Evolutionary conservation across 1,284 basidiomycete species (phyloP), one percentile per base, ranked within the genome.

Genomic region (Inonotus obliquus): DNA sequence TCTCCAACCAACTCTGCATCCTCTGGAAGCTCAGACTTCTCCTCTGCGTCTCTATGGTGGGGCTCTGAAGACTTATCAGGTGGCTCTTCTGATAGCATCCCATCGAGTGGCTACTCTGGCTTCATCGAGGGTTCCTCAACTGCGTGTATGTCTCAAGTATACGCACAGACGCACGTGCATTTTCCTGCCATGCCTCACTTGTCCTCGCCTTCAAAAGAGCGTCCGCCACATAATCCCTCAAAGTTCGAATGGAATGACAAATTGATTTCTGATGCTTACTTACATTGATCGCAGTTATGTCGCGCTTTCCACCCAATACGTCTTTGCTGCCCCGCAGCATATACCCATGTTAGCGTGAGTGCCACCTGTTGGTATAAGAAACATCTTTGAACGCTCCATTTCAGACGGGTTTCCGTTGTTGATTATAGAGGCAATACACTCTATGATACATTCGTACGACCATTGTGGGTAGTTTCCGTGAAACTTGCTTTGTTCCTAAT

Each of bases 301-400:
- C 62, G 75, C 79, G 37, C 76, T 80, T 51, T 74, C 75, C 29
- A 78, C 75, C 1, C 76, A 81, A 58, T 72, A 75, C 60, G 80
- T 83, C 44, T 76, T 74, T 67, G 76, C 76, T 51, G 79, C 77
- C 21, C 66, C 70, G 9, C 71, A 69, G 48, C 71, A 70, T 48
- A 70, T 79, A 63, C 79, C 81, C 35, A 82, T 83, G 77, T 74
- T 82, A 59, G 81, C 81, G 82, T 81, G 64, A 67, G 82, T 77
- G 29, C 62, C 44, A 17, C 17, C 29, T 10, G 17, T 17, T 1
- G 10, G 10, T 19, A 3, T 5, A 52, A n/a, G 6, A 19, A 57
- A 69, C 76, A 53, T 73, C 74, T 39, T 73, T 72, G 29, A 67
- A 21, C 17, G 7, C 19, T n/a, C 4, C 37, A 35, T 37, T 35